Evolutionary conservation across 805 yeast species (phyloP).

Genomic region (Wilhelminamyces savonicus): DNA sequence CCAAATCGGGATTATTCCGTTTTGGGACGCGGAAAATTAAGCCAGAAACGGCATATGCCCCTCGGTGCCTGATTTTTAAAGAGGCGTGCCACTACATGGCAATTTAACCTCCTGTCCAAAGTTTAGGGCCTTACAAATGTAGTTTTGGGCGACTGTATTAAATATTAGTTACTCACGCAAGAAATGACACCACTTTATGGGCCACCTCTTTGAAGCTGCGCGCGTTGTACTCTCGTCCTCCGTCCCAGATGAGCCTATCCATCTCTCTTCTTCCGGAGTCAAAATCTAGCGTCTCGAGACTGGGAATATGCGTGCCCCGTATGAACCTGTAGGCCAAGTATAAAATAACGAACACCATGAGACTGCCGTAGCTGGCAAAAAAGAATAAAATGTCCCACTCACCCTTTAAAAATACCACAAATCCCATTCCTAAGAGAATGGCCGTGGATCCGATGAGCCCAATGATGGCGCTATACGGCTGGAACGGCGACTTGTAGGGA

Average conservation of each 20-base stretch:
- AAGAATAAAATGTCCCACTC: conserved; percentile 58
- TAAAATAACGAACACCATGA: conserved; percentile 45
- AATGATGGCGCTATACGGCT: conserved; percentile 60
- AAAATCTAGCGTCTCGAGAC: conserved; percentile 69
- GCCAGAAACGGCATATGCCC: too few relatives aligned
- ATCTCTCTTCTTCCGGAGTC: conserved; percentile 82
- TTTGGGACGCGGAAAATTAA: too few relatives aligned
- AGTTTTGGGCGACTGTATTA: too few relatives aligned
- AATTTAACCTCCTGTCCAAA: too few relatives aligned
- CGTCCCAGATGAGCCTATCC: conserved; percentile 79
- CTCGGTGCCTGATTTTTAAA: too few relatives aligned
- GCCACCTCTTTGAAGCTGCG: conserved; percentile 26
- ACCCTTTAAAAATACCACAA: conserved; percentile 49
- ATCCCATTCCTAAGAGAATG: conserved; percentile 54
- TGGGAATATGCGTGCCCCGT: conserved; percentile 58
- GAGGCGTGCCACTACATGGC: too few relatives aligned
- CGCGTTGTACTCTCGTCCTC: conserved; percentile 43
- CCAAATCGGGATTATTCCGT: too few relatives aligned
- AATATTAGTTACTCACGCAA: conserved; percentile 21
- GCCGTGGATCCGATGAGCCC: conserved; percentile 51
- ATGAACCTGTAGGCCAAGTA: conserved; percentile 52
- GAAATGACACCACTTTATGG: conserved; percentile 25
- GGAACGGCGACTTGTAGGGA: conserved; percentile 65
- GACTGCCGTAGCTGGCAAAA: conserved; percentile 59
- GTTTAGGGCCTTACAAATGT: too few relatives aligned